Evolutionary conservation across 257 asterid genomes (phyloP).

Genomic region (Echium plantagineum): DNA sequence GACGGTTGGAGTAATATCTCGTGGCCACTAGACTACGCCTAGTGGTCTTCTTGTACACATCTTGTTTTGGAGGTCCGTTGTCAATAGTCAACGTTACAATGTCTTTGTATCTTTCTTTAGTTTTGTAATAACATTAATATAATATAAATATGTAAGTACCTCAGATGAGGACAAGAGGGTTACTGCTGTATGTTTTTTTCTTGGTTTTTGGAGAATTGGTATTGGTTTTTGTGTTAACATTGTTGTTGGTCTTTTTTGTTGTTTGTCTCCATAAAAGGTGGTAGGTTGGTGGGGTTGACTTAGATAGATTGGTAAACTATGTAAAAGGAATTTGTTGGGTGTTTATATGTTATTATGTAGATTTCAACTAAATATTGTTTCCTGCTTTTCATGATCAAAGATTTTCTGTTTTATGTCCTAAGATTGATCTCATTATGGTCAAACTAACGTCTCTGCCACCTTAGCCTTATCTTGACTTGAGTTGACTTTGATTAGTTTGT

Average conservation of each 20-base stretch:
- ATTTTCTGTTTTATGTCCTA: neutral
- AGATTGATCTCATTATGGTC: neutral
- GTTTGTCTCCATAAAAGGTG: constrained; percentile 74
- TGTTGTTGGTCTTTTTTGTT: constrained; percentile 14
- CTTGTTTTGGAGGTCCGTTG: neutral
- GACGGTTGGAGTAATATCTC: too few species aligned
- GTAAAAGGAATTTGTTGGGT: constrained; percentile 23
- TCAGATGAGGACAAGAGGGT: neutral
- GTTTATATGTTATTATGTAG: constrained; percentile 13
- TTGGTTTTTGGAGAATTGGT: neutral
- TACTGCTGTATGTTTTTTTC: neutral
- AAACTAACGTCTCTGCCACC: neutral
- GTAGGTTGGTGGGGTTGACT: constrained; percentile 94
- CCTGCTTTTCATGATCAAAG: constrained; percentile 16
- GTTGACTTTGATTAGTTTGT: neutral
- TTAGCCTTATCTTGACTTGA: neutral
- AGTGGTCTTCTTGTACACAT: neutral
- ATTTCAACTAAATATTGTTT: constrained; percentile 17
- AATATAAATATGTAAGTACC: neutral
- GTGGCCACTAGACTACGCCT: too few species aligned
- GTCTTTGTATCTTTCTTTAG: neutral
- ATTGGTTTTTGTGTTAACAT: neutral
- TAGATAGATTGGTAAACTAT: constrained; percentile 14
- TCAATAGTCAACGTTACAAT: neutral
- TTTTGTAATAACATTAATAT: neutral